A percentile compares a stretch with the other conserved stretches of the same genome.
phyloP scores from a whole-genome alignment of 2,329 filamentous ascomycete genomes.

The Chalara sp. region DNA sequence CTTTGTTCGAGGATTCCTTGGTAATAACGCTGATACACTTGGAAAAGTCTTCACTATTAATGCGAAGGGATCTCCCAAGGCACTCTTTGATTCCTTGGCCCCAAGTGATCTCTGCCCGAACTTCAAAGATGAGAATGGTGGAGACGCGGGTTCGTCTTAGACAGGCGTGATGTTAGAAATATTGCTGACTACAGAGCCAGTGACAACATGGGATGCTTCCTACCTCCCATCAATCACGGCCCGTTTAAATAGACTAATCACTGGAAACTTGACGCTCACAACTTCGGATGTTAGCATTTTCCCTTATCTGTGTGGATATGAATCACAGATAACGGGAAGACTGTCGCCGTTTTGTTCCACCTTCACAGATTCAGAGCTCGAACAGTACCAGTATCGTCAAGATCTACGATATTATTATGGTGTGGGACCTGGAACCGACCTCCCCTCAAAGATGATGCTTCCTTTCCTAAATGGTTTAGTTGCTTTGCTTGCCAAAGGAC shows the following conservation, averaged over 20 bases:
- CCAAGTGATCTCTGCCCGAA: constrained; percentile 57
- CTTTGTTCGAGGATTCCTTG: constrained; percentile 56
- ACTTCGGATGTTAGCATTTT: constrained; percentile 49
- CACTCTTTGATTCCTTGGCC: constrained; percentile 55
- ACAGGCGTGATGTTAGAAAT: too few species aligned
- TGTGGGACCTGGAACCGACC: constrained; percentile 47
- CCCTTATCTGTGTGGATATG: constrained; percentile 65
- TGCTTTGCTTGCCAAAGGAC: constrained; percentile 44
- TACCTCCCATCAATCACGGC: constrained; percentile 47
- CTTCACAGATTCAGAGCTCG: constrained; percentile 54
- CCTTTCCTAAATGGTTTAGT: constrained; percentile 51
- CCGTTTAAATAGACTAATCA: constrained; percentile 46
- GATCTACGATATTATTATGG: constrained; percentile 65
- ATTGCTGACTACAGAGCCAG: not conserved
- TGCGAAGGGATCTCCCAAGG: constrained; percentile 40
- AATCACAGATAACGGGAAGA: constrained; percentile 58
- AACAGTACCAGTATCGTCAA: constrained; percentile 60
- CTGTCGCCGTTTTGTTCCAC: constrained; percentile 56
- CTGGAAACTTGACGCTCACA: constrained; percentile 47
- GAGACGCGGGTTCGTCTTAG: constrained; percentile 26
- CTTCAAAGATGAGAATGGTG: constrained; percentile 47
- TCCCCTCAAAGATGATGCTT: constrained; percentile 52
- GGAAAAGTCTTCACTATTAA: constrained; percentile 54
- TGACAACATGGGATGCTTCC: constrained; percentile 39
- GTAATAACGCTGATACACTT: constrained; percentile 39